A percentile compares a stretch with the other conserved stretches of the same genome.
Conservation (phyloP, 1,284 basidiomycete genomes). For the Cryptococcus sp. region DNA sequence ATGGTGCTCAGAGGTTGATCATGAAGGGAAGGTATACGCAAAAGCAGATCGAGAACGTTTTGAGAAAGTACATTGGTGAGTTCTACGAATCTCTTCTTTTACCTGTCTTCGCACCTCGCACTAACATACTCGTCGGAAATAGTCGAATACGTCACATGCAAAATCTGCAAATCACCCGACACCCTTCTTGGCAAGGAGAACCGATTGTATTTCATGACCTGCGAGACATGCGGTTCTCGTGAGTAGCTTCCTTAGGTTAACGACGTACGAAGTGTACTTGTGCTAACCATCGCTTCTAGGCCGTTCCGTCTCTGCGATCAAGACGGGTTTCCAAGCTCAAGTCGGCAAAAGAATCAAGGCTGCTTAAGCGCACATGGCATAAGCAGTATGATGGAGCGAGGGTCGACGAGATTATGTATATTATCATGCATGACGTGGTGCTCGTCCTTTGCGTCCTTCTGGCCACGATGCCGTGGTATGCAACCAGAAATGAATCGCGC, state of each 20-base stretch:
- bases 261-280: background rate
- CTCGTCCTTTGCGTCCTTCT: background rate
- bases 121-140: background rate
- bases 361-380: conserved; percentile 8
- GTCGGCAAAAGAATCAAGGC: conserved; percentile 64
- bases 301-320: conserved; percentile 93
- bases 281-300: conserved; percentile 16
- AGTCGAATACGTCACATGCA: conserved; percentile 99
- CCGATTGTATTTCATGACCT: conserved; percentile 98
- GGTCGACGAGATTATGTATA: background rate
- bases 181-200: conserved; percentile 96
- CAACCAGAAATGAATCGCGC: background rate
- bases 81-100: conserved; percentile 8
- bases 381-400: background rate
- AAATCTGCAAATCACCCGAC: conserved; percentile 98
- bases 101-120: too few species aligned
- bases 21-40: conserved; percentile 99
- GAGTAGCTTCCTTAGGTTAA: conserved; percentile 18
- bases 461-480: background rate
- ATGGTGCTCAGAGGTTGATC: conserved; percentile 87
- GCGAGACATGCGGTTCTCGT: conserved; percentile 89
- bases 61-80: conserved; percentile 93
- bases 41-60: conserved; percentile 97
- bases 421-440: conserved; percentile 2
- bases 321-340: conserved; percentile 98